These are phyloP conservation scores for Psilocybe cyanescens DNA, from an alignment of 768 basidiomycete genomes.

Conservation along the genomic window DNA sequence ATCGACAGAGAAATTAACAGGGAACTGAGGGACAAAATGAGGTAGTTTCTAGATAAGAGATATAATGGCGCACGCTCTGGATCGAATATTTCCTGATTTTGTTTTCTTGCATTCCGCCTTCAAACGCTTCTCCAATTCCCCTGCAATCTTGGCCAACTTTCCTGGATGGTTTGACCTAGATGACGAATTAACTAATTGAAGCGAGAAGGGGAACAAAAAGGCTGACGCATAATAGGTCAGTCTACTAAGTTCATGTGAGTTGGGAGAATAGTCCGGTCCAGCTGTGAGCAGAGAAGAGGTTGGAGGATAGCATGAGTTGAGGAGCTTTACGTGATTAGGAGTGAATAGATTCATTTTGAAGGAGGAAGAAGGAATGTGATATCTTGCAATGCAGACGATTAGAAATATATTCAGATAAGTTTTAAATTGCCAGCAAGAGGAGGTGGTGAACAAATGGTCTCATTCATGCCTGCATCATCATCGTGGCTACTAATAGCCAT, in stretches of 20 bases:
- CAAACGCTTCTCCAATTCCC: slow-evolving; percentile 78
- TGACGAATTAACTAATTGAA: slow-evolving; percentile 6
- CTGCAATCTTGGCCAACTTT: slow-evolving; percentile 77
- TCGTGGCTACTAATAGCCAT: neutral
- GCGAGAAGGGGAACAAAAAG: neutral
- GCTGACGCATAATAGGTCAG: slow-evolving; percentile 81
- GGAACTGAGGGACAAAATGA: slow-evolving; percentile 38
- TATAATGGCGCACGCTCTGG: slow-evolving; percentile 68
- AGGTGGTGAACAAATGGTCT: neutral
- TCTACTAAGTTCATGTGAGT: slow-evolving; percentile 83
- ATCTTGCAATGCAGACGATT: neutral
- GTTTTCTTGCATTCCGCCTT: slow-evolving; percentile 69
- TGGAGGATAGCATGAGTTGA: slow-evolving; percentile 87
- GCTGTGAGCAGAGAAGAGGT: slow-evolving; percentile 72
- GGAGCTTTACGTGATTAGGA: slow-evolving; percentile 82
- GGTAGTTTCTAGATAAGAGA: slow-evolving; percentile 1
- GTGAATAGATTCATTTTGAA: slow-evolving; percentile 72
- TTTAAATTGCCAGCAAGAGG: neutral
- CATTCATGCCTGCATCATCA: neutral
- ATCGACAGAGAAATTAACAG: slow-evolving; percentile 86
- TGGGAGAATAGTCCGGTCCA: slow-evolving; percentile 79
- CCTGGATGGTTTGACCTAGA: slow-evolving; percentile 73
- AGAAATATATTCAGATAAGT: slow-evolving; percentile 1
- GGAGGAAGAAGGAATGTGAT: slow-evolving; percentile 9
- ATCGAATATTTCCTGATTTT: slow-evolving; percentile 73